phyloP scores from a whole-genome alignment of 352 stramenopile species.

The Phytopythium delawarense region DNA sequence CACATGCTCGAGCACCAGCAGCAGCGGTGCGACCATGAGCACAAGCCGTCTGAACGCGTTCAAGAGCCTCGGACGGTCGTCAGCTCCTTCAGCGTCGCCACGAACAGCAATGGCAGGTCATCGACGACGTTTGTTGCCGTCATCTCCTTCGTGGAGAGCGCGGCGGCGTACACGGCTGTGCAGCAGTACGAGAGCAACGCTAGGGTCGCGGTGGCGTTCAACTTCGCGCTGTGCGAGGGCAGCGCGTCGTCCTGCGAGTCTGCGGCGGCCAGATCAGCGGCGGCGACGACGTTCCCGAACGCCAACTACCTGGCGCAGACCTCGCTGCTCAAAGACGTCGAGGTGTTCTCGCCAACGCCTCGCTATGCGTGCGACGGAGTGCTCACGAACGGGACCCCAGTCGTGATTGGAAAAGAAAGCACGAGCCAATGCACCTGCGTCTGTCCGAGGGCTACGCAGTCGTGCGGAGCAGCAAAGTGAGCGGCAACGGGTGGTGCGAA shows the following conservation, averaged over 20 bases:
- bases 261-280: not conserved
- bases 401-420: not conserved
- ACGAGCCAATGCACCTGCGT: constrained; percentile 1
- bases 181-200: constrained; percentile 25
- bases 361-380: constrained; percentile 43
- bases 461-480: not conserved
- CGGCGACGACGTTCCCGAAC: constrained; percentile 23
- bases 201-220: constrained; percentile 27
- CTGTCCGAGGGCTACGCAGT: constrained; percentile 2
- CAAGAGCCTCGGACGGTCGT: constrained; percentile 25
- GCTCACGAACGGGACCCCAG: not conserved
- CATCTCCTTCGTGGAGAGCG: constrained; percentile 39
- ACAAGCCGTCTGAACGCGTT: constrained; percentile 29
- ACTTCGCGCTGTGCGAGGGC: constrained; percentile 31
- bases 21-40: constrained; percentile 8
- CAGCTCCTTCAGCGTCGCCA: constrained; percentile 1
- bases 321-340: constrained; percentile 38
- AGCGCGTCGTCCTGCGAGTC: constrained; percentile 1
- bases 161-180: constrained; percentile 28
- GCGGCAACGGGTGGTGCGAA: not conserved
- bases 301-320: constrained; percentile 28
- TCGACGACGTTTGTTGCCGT: constrained; percentile 20
- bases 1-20: constrained; percentile 20
- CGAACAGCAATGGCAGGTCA: constrained; percentile 1
- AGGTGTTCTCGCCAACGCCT: constrained; percentile 25